Conservation (phyloP, 129 eudicot genomes). For the Gnaphalium uliginosum region DNA sequence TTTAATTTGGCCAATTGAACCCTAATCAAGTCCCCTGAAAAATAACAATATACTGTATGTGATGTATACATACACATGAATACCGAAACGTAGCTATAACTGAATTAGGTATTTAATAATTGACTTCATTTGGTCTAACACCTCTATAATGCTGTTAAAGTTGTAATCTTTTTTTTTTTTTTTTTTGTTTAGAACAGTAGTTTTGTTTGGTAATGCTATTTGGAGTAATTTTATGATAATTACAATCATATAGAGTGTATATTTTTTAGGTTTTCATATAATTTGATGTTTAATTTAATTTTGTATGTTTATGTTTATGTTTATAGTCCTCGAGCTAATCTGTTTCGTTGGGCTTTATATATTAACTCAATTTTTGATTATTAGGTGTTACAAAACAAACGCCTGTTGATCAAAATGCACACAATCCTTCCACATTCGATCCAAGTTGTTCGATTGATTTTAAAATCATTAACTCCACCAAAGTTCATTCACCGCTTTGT, state of each 20-base stretch:
- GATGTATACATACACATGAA: background rate
- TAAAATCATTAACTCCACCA: constrained; percentile 11
- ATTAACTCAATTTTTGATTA: background rate
- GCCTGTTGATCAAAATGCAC: constrained; percentile 35
- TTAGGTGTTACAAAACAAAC: no score
- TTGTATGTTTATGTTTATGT: no score
- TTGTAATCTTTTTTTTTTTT: background rate
- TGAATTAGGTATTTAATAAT: background rate
- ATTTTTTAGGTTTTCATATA: background rate
- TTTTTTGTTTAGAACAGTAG: background rate
- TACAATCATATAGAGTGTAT: background rate
- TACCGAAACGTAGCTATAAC: background rate
- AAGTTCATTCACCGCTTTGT: background rate
- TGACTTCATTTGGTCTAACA: background rate
- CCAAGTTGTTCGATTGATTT: constrained; percentile 22
- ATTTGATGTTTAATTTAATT: background rate
- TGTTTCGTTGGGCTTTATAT: background rate
- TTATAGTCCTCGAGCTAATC: background rate
- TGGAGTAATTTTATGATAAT: background rate
- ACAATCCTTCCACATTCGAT: constrained; percentile 19
- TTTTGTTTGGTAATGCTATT: constrained; percentile 1
- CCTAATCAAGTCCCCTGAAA: background rate
- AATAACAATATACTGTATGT: background rate
- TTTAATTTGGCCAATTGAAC: background rate
- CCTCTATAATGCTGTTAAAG: background rate